Evolutionary conservation across 2,329 filamentous ascomycete genomes (phyloP).

Genomic region (Alternaria tenuissima): DNA sequence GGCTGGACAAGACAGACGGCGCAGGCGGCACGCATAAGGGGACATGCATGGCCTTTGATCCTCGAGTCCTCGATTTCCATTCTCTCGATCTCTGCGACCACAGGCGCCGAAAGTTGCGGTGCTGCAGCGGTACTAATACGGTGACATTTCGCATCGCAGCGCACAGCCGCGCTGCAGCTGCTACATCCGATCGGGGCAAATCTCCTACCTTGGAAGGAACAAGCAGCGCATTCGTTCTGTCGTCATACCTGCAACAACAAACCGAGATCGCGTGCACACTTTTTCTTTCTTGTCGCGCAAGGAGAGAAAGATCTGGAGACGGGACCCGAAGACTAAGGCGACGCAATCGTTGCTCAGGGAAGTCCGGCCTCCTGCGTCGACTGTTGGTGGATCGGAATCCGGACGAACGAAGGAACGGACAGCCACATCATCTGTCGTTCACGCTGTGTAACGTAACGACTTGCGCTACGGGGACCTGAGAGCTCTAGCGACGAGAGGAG

Average conservation of each 20-base stretch:
- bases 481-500: not conserved
- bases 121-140: slow-evolving; percentile 1
- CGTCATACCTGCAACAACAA: not conserved
- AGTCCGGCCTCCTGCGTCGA: slow-evolving; percentile 10
- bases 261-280: not conserved
- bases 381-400: slow-evolving; percentile 12
- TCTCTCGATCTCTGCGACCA: slow-evolving; percentile 4
- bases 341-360: not conserved
- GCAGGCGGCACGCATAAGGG: slow-evolving; percentile 6
- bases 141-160: slow-evolving; percentile 1
- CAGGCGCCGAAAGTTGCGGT: not conserved
- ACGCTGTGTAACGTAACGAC: slow-evolving; percentile 13
- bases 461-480: not conserved
- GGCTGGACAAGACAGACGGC: slow-evolving; percentile 7
- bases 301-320: not conserved
- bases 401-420: not conserved
- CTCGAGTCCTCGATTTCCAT: slow-evolving; percentile 13
- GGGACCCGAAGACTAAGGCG: not conserved
- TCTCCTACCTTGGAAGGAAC: not conserved
- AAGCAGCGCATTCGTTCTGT: not conserved
- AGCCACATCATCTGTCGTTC: not conserved
- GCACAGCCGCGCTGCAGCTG: not conserved
- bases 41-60: slow-evolving; percentile 13
- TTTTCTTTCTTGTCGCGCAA: not conserved
- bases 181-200: not conserved